These are phyloP conservation scores for Polychaeton citri DNA, from an alignment of 2,329 filamentous ascomycete genomes.

Conservation along the genomic window DNA sequence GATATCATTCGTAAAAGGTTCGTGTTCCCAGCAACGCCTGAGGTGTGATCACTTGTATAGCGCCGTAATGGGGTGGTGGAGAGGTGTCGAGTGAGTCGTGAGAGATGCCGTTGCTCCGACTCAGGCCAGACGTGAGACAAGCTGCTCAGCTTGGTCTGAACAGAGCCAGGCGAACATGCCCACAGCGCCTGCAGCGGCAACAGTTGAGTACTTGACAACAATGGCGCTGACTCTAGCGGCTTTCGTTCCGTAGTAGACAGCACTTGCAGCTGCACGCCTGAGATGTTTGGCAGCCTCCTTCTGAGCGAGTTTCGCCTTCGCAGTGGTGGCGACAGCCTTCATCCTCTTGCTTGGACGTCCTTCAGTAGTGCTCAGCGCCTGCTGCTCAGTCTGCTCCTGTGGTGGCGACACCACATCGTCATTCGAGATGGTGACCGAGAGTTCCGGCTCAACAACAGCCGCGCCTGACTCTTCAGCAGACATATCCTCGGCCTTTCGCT, in stretches of 20 bases:
- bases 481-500: neutral
- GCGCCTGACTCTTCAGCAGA: neutral
- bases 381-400: no score
- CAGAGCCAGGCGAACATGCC: neutral
- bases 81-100: no score
- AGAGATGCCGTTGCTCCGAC: no score
- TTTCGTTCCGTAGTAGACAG: neutral
- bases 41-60: no score
- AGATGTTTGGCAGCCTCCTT: neutral
- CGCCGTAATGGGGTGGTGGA: no score
- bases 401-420: no score
- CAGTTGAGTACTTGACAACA: neutral
- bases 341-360: no score
- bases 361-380: no score
- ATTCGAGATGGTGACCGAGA: no score
- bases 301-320: neutral
- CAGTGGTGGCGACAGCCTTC: neutral
- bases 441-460: no score
- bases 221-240: neutral
- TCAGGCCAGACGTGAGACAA: neutral
- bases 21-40: no score
- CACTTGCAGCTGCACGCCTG: neutral
- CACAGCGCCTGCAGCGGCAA: neutral
- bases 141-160: neutral
- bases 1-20: no score